Evolutionary conservation across 495 filamentous ascomycete genomes (phyloP), one percentile per base, ranked within the genome.

Genomic region (Choiromyces venosus): DNA sequence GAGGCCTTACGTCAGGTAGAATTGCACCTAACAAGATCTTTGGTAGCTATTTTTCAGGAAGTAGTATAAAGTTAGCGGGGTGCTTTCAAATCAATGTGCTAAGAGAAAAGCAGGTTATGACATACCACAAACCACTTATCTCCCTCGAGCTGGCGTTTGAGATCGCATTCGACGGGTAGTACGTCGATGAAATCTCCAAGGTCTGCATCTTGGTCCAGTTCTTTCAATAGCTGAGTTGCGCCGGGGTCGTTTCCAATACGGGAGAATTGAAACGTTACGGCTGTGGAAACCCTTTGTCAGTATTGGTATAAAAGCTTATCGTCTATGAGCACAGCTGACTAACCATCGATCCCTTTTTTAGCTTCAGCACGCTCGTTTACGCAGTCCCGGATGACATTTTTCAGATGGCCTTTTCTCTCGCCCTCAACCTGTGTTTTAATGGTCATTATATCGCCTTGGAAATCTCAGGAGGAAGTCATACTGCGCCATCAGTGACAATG

Each of bases 161-260:
- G 21, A 52, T 52, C 21, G 21, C 7, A 52, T n/a, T 52, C 44
- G 1, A 52, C 44, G 21, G 44, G 44, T 7, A 52, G 21, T 1
- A 52, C 21, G 44, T 91, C 89, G 67, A 91, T 85, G 80, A 89
- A 78, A 6, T 78, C 70, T 12, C 89, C 89, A 74, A 91, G 84
- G 35, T 78, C 78, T 29, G 86, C 86, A 72, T 91, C 88, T 56
- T 87, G 84, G 76, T 91, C 89, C 16, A 91, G 82, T 64, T 84
- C 84, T 10, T 80, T 80, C 35, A 91, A 83, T 81, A 91, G 90
- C 66, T 87, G 85, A 36, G 86, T 85, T 14, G 89, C 89, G 69
- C 86, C 84, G 75, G 84, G 80, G 74, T 91, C 89, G 71, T 89
- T 89, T 72, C 89, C 89, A 46, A 91, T 89, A 78, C 90, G 88